Percentiles rank a stretch among this genome's conserved stretches.
These are phyloP conservation scores for Fusarium sp. DNA, from an alignment of 2,329 filamentous ascomycete genomes.

Conservation along the genomic window DNA sequence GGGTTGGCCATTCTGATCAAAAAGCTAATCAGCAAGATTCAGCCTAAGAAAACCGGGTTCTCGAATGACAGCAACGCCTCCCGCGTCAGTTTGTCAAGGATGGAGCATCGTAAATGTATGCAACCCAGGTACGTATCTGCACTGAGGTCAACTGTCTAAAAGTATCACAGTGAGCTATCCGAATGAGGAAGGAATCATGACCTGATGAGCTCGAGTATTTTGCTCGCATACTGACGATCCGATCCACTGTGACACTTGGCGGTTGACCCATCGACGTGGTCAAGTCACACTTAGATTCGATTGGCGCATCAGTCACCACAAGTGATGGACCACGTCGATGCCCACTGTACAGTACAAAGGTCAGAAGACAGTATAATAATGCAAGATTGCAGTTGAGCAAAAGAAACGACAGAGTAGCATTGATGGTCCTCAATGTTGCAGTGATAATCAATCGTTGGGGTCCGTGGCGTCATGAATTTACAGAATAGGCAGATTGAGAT, in stretches of 20 bases:
- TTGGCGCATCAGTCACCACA: conserved; percentile 11
- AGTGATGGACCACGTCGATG: background rate
- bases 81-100: background rate
- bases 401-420: background rate
- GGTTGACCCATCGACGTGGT: conserved; percentile 23
- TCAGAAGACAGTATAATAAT: background rate
- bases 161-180: conserved; percentile 10
- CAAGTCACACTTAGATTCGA: background rate
- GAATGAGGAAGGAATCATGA: conserved; percentile 25
- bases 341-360: background rate
- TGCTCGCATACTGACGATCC: conserved; percentile 17
- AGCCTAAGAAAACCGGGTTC: conserved; percentile 30
- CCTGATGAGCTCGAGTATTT: background rate
- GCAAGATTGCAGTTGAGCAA: background rate
- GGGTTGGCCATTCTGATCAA: background rate
- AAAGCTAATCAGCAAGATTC: conserved; percentile 13
- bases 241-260: conserved; percentile 18
- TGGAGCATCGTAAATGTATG: background rate
- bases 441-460: background rate
- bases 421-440: background rate
- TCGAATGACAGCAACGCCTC: conserved; percentile 19
- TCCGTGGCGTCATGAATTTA: conserved; percentile 24
- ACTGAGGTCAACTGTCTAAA: background rate
- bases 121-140: background rate
- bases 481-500: conserved; percentile 2